A percentile compares a stretch with the other conserved stretches of the same genome.
Conservation (phyloP, 768 basidiomycete species). For the Leucocoprinus birnbaumii region DNA sequence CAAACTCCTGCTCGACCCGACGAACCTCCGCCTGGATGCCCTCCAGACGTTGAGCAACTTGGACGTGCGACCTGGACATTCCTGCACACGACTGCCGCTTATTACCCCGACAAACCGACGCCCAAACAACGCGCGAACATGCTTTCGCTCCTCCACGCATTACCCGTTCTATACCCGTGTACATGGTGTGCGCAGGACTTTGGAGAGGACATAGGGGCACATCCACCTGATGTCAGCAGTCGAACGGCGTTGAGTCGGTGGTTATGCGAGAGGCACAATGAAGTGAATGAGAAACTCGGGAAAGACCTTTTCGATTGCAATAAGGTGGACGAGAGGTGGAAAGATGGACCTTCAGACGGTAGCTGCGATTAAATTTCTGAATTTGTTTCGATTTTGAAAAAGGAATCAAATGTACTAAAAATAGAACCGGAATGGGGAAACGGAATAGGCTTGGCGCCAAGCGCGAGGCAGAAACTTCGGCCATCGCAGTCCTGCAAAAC, state of each 20-base stretch:
- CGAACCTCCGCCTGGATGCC: conserved; percentile 65
- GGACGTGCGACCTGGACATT: conserved; percentile 97
- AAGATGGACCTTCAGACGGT: conserved; percentile 84
- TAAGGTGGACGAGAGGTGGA: conserved; percentile 88
- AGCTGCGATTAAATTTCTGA: conserved; percentile 66
- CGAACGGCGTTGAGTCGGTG: conserved; percentile 69
- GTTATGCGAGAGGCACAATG: conserved; percentile 92
- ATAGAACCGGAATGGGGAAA: background rate
- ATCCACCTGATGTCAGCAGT: conserved; percentile 79
- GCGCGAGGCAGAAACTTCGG: too few relatives aligned
- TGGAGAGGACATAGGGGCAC: conserved; percentile 57
- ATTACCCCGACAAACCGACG: conserved; percentile 85
- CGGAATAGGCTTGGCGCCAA: background rate
- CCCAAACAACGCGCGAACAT: conserved; percentile 78
- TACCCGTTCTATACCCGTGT: conserved; percentile 89
- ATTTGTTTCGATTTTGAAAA: background rate
- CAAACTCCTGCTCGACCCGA: conserved; percentile 19
- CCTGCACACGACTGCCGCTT: conserved; percentile 92
- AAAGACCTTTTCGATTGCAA: conserved; percentile 82
- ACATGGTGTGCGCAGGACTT: conserved; percentile 82
- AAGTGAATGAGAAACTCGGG: conserved; percentile 84
- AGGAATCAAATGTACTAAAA: background rate
- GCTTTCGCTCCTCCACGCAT: conserved; percentile 71
- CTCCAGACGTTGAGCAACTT: conserved; percentile 86
- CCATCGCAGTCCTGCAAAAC: background rate